Conservation (phyloP, 2,329 filamentous ascomycete species). For the Botryotinia globosa region DNA sequence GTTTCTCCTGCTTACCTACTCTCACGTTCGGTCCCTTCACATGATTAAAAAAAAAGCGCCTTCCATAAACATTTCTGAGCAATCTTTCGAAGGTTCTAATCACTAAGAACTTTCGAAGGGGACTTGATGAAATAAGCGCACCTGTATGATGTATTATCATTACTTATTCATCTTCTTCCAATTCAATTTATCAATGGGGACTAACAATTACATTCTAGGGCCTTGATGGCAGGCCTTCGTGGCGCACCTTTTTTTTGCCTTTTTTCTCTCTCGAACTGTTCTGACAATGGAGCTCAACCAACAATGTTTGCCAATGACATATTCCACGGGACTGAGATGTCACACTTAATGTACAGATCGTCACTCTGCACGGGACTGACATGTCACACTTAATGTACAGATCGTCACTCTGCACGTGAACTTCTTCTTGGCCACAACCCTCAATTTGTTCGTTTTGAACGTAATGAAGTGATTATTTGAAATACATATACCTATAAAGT, state of each 20-base stretch:
- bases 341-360: neutral
- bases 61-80: no score
- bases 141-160: no score
- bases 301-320: no score
- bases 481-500: neutral
- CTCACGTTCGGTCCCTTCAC: neutral
- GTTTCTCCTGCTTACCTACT: neutral
- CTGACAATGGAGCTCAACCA: neutral
- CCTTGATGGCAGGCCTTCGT: neutral
- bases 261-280: neutral
- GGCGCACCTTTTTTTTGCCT: neutral
- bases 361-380: no score
- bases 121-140: no score
- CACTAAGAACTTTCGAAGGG: no score
- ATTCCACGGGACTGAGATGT: no score
- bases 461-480: accelerated
- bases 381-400: neutral
- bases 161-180: neutral
- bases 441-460: neutral
- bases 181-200: neutral
- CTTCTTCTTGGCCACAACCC: neutral
- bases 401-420: neutral
- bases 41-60: neutral
- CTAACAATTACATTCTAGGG: neutral
- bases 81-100: no score